Conservation (phyloP, 2,329 filamentous ascomycete genomes). For the Monascus ruber region DNA sequence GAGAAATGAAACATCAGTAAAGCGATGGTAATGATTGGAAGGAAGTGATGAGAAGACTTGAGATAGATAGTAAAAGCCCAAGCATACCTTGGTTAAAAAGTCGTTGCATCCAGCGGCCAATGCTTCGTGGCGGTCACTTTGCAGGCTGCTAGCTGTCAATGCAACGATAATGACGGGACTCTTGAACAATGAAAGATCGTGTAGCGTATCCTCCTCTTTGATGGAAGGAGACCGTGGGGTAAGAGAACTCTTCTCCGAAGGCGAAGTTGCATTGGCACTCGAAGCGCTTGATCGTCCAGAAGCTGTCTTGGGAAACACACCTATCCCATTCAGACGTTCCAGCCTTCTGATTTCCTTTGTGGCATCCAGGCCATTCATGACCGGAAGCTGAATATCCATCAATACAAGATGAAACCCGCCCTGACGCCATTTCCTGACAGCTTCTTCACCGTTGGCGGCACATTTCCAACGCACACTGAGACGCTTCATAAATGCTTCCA, state of each 20-base stretch:
- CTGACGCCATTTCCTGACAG: conserved; percentile 81
- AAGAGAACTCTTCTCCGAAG: conserved; percentile 9
- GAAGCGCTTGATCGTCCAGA: conserved; percentile 39
- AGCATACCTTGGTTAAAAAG: conserved; percentile 82
- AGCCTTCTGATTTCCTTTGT: conserved; percentile 87
- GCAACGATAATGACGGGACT: conserved; percentile 97
- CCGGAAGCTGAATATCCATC: conserved; percentile 96
- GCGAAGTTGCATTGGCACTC: conserved; percentile 11
- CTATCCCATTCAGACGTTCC: conserved; percentile 83
- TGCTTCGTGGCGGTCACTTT: conserved; percentile 91
- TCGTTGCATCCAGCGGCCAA: conserved; percentile 94
- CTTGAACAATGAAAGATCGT: conserved; percentile 58
- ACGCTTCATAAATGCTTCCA: conserved; percentile 92
- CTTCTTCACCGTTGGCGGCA: conserved; percentile 90
- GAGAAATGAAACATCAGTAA: conserved; percentile 2
- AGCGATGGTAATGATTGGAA: not conserved
- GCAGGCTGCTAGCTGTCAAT: conserved; percentile 83
- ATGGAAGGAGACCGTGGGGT: conserved; percentile 10
- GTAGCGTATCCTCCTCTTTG: conserved; percentile 25
- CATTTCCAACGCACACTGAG: conserved; percentile 94
- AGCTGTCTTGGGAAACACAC: conserved; percentile 67
- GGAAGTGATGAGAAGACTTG: not conserved
- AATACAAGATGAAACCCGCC: conserved; percentile 93
- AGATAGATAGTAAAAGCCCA: no score
- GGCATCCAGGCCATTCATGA: conserved; percentile 91